Conservation (phyloP, 129 eudicot species). For the Artemisia argyi region DNA sequence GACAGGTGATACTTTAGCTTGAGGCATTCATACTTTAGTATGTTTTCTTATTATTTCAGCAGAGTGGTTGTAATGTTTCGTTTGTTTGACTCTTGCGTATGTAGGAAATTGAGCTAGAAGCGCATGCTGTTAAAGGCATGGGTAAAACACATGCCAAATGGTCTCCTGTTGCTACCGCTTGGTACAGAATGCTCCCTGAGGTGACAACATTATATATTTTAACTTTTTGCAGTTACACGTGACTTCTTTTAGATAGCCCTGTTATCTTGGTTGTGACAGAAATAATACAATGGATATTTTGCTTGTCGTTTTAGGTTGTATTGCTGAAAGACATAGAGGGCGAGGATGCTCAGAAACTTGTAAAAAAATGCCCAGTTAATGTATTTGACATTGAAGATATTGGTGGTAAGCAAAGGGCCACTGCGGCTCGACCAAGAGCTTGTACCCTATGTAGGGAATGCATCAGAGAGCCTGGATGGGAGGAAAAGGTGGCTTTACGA, state of each 20-base stretch:
- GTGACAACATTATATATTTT: conserved; percentile 29
- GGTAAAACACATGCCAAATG: conserved; percentile 98
- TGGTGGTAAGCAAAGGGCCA: conserved; percentile 66
- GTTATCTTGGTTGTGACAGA: neutral
- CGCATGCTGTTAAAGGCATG: conserved; percentile 86
- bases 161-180: conserved; percentile 98
- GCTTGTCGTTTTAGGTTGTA: conserved; percentile 47
- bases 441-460: conserved; percentile 93
- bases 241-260: neutral
- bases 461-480: conserved; percentile 78
- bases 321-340: conserved; percentile 68
- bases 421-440: conserved; percentile 67
- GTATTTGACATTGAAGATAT: conserved; percentile 94
- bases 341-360: conserved; percentile 65
- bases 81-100: neutral
- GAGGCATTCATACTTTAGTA: neutral
- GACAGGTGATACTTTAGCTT: conserved; percentile 54
- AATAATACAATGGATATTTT: neutral
- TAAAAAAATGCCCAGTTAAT: conserved; percentile 66
- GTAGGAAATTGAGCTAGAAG: conserved; percentile 97
- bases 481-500: conserved; percentile 59
- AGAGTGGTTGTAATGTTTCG: neutral
- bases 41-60: neutral
- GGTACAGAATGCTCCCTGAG: conserved; percentile 99
- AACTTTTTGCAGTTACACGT: neutral